Percentiles rank a stretch among this genome's conserved stretches.
Conservation (phyloP, 1,284 basidiomycete species). For the Boletus nobilissimus region DNA sequence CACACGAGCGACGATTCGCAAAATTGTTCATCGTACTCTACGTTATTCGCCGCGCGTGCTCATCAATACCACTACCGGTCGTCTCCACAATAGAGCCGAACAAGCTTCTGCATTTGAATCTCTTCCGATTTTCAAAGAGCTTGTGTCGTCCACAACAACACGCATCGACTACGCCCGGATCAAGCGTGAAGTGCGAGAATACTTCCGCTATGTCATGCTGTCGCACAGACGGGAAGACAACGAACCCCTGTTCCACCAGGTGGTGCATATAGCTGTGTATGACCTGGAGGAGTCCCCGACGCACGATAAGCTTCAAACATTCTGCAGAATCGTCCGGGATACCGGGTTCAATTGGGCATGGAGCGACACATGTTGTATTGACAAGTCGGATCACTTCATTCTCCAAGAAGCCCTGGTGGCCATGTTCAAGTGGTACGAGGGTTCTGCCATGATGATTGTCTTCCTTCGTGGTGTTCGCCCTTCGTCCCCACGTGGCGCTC, state of each 20-base stretch:
- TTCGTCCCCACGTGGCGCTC: neutral
- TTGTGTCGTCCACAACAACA: neutral
- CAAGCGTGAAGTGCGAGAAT: neutral
- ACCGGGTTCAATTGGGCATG: conserved; percentile 1
- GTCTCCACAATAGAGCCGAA: neutral
- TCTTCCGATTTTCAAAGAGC: neutral
- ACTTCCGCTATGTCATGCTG: conserved; percentile 2
- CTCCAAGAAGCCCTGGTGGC: neutral
- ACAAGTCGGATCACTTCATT: neutral
- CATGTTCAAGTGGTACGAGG: conserved; percentile 2
- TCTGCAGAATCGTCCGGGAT: neutral
- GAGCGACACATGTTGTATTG: neutral
- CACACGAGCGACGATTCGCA: neutral
- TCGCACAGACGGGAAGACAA: neutral
- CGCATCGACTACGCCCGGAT: neutral
- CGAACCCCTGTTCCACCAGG: neutral
- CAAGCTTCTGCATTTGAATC: neutral
- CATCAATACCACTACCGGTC: neutral
- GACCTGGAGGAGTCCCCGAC: neutral
- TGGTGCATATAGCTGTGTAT: neutral
- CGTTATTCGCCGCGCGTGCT: neutral
- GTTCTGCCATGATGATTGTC: neutral
- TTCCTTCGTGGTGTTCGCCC: neutral
- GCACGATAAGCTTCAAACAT: neutral
- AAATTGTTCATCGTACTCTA: neutral